Evolutionary conservation across 2,329 filamentous ascomycete species (phyloP).

Genomic region (Nigrospora sphaerica): DNA sequence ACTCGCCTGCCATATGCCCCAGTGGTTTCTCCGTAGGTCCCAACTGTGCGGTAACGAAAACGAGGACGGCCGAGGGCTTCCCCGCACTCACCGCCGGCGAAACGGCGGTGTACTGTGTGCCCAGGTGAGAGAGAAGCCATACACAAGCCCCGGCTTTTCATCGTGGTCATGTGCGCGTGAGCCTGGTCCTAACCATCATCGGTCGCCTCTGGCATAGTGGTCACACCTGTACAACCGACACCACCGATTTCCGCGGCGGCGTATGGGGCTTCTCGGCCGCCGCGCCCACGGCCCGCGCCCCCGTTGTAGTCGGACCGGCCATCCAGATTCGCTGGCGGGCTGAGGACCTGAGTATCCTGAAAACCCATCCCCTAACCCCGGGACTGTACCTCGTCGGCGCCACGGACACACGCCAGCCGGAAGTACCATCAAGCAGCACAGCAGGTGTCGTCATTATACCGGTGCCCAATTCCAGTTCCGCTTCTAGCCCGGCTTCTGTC

Average conservation of each 20-base stretch:
- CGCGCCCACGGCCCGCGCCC: constrained; percentile 7
- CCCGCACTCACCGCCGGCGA: constrained; percentile 19
- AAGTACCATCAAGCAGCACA: background rate
- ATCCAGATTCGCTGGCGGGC: constrained; percentile 31
- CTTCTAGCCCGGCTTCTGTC: background rate
- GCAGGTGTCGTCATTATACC: background rate
- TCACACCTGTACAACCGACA: constrained; percentile 31
- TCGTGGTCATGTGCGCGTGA: background rate
- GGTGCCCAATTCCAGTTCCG: background rate
- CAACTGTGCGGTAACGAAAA: constrained; percentile 18
- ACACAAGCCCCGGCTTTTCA: background rate
- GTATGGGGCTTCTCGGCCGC: constrained; percentile 25
- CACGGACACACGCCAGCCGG: background rate
- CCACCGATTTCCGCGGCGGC: constrained; percentile 29
- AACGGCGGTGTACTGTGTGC: constrained; percentile 23
- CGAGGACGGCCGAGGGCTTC: constrained; percentile 21
- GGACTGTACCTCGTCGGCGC: constrained; percentile 14
- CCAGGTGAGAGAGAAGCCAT: constrained; percentile 17
- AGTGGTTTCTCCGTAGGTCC: constrained; percentile 26
- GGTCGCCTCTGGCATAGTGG: constrained; percentile 14
- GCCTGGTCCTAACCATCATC: background rate
- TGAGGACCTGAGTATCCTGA: constrained; percentile 22
- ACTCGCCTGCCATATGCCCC: constrained; percentile 32
- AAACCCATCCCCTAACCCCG: constrained; percentile 29
- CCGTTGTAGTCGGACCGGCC: constrained; percentile 26